phyloP scores from a whole-genome alignment of 1,284 basidiomycete genomes.

The Fomes fomentarius region DNA sequence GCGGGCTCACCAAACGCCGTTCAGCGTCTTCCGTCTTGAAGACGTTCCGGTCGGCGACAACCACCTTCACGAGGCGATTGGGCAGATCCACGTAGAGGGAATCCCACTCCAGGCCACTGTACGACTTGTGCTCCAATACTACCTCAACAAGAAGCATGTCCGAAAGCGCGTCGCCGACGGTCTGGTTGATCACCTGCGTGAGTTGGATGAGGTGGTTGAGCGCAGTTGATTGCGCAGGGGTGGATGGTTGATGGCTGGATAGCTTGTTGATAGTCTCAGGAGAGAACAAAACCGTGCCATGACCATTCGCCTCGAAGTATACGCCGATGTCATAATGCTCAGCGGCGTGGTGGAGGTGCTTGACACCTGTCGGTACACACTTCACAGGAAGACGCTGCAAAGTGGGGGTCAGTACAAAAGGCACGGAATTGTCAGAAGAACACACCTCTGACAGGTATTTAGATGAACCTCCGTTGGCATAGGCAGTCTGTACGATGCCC shows the following conservation, averaged over 20 bases:
- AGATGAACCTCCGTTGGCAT: conserved; percentile 97
- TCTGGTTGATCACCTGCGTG: conserved; percentile 93
- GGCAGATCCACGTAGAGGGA: conserved; percentile 93
- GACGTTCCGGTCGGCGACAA: conserved; percentile 80
- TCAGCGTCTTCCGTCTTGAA: conserved; percentile 97
- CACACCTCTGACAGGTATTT: conserved; percentile 85
- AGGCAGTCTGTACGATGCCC: conserved; percentile 97
- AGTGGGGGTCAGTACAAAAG: neutral
- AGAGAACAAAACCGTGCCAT: conserved; percentile 97
- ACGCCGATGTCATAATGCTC: conserved; percentile 94
- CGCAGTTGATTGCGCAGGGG: conserved; percentile 80
- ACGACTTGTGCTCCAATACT: conserved; percentile 87
- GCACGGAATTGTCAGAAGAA: conserved; percentile 1
- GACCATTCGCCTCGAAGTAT: conserved; percentile 99
- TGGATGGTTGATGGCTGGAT: conserved; percentile 67
- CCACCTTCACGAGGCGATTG: conserved; percentile 96
- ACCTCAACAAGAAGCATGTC: conserved; percentile 97
- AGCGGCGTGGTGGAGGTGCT: conserved; percentile 97
- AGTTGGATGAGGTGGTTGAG: conserved; percentile 79
- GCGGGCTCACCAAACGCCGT: conserved; percentile 81
- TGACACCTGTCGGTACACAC: conserved; percentile 97
- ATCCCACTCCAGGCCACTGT: conserved; percentile 91
- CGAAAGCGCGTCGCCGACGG: conserved; percentile 96
- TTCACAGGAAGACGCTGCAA: conserved; percentile 88
- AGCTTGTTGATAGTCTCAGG: conserved; percentile 66